These are phyloP conservation scores for Punctularia strigosozonata DNA, from an alignment of 768 basidiomycete genomes.

Conservation along the genomic window DNA sequence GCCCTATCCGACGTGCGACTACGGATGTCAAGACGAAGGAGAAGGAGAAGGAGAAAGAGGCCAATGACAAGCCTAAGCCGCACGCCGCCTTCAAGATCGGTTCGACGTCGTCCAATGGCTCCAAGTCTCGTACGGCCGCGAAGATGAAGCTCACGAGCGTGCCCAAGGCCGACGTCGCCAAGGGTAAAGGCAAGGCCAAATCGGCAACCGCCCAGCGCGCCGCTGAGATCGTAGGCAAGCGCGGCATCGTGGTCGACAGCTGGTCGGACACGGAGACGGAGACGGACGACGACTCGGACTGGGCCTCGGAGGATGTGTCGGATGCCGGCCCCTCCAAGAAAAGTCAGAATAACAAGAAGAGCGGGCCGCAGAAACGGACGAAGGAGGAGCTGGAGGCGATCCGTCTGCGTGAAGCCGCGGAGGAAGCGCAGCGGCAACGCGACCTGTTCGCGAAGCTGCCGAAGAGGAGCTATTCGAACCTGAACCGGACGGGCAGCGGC, in stretches of 20 bases:
- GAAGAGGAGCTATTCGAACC: constrained; percentile 48
- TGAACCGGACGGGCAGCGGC: constrained; percentile 42
- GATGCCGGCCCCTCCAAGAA: constrained; percentile 18
- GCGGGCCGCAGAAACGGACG: constrained; percentile 12
- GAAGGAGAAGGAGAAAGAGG: neutral
- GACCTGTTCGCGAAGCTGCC: constrained; percentile 70
- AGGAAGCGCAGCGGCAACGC: constrained; percentile 50
- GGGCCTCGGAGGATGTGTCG: constrained; percentile 49
- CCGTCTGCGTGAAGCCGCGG: constrained; percentile 38
- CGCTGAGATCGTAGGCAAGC: constrained; percentile 9
- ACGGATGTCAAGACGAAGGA: neutral
- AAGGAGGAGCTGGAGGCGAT: constrained; percentile 12
- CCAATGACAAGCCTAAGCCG: neutral
- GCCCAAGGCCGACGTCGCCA: neutral
- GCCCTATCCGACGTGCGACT: neutral
- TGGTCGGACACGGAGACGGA: constrained; percentile 43
- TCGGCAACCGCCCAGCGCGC: neutral
- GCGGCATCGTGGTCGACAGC: constrained; percentile 32
- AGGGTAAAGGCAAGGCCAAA: neutral
- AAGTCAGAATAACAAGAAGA: constrained; percentile 18
- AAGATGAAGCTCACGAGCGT: constrained; percentile 7
- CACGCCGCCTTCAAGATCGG: constrained; percentile 37
- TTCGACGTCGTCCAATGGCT: constrained; percentile 43
- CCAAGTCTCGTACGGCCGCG: constrained; percentile 21
- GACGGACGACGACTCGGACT: constrained; percentile 37